Conservation (phyloP, 2,329 filamentous ascomycete genomes). For the Knufia fluminis region DNA sequence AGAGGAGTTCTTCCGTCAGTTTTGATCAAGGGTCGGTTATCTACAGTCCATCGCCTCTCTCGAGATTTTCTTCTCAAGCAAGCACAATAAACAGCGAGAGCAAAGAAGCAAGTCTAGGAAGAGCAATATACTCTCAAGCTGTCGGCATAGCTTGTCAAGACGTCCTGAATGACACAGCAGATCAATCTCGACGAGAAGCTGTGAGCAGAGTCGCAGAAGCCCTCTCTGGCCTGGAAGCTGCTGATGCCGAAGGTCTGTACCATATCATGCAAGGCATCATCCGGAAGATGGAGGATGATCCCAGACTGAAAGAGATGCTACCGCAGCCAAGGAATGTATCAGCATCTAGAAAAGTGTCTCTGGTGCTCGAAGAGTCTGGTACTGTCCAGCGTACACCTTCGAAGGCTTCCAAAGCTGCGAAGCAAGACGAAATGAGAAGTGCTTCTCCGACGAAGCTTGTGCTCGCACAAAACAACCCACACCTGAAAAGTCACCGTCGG, state of each 20-base stretch:
- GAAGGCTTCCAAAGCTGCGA: conserved; percentile 1
- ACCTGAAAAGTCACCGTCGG: conserved; percentile 67
- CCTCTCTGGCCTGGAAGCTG: conserved; percentile 70
- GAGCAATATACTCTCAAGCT: conserved; percentile 69
- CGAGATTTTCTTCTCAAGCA: conserved; percentile 16
- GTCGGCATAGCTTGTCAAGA: conserved; percentile 79
- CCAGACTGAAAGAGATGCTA: conserved; percentile 32
- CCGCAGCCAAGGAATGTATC: conserved; percentile 23
- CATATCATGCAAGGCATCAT: conserved; percentile 72
- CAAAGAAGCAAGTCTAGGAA: conserved; percentile 76
- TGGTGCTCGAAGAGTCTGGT: conserved; percentile 4
- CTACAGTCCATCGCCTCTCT: neutral
- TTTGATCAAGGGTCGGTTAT: conserved; percentile 2
- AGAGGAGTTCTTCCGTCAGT: neutral
- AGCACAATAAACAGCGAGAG: conserved; percentile 24
- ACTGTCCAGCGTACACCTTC: conserved; percentile 8
- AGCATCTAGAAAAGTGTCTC: conserved; percentile 28
- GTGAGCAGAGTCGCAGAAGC: conserved; percentile 76
- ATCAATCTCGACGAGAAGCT: conserved; percentile 67
- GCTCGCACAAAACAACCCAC: conserved; percentile 72
- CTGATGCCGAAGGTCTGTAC: conserved; percentile 85
- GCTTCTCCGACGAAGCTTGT: conserved; percentile 51
- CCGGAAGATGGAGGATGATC: conserved; percentile 52
- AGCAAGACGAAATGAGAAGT: neutral
- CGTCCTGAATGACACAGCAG: conserved; percentile 67